Conservation (phyloP, 23 red algal genomes). For the Gracilariopsis chorda region DNA sequence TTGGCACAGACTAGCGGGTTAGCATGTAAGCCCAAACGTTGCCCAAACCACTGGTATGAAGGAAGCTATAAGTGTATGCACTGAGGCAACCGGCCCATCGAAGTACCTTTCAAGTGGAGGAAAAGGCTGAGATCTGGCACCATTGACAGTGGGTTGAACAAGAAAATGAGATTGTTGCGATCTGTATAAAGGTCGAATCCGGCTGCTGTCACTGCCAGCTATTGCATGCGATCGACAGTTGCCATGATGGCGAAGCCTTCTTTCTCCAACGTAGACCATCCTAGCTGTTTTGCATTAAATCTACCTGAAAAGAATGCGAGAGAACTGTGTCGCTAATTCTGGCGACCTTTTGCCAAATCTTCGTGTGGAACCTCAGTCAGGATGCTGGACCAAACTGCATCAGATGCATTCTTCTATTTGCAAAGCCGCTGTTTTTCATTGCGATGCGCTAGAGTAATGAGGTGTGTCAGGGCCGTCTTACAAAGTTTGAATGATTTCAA, state of each 20-base stretch:
- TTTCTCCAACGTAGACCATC: slow-evolving; percentile 1
- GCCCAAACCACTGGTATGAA: too few species aligned
- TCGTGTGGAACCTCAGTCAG: background rate
- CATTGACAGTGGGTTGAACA: too few species aligned
- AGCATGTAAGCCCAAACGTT: too few species aligned
- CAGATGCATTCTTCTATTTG: background rate
- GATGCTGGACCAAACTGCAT: slow-evolving; percentile 5
- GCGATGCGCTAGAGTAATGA: background rate
- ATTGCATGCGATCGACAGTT: slow-evolving; percentile 13
- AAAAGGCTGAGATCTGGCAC: too few species aligned
- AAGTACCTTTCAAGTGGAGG: too few species aligned
- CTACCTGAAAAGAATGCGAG: background rate
- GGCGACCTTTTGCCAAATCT: background rate
- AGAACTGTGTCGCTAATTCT: background rate
- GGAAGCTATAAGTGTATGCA: too few species aligned
- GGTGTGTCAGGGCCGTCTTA: background rate
- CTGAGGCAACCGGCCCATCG: too few species aligned
- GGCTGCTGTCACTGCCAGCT: too few species aligned
- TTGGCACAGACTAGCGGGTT: too few species aligned
- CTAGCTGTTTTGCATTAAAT: background rate
- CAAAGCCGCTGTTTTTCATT: background rate
- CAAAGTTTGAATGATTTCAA: background rate
- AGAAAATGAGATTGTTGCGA: too few species aligned
- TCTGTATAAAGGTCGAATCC: too few species aligned
- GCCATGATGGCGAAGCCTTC: background rate